A percentile compares a stretch with the other conserved stretches of the same genome.
Evolutionary conservation across 225 moss, liverwort and hornwort genomes (phyloP).

Genomic region (Straminergon stramineum): DNA sequence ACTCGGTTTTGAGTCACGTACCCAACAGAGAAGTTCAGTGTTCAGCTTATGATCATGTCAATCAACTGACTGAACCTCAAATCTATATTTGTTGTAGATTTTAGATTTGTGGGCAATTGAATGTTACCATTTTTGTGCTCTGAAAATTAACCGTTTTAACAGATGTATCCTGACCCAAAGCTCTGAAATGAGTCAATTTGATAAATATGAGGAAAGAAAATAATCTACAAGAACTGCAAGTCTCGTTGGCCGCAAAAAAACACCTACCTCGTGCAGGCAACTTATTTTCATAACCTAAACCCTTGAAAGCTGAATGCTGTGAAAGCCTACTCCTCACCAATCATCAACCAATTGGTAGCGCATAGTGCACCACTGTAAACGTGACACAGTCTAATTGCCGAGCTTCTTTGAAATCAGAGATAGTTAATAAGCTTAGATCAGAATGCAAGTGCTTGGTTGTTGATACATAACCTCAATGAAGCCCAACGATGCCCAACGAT

Average conservation of each 20-base stretch:
- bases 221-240: neutral
- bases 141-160: neutral
- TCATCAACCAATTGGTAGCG: neutral
- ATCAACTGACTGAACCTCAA: neutral
- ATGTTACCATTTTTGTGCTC: neutral
- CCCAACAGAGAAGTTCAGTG: accelerated
- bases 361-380: neutral
- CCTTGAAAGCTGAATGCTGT: neutral
- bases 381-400: neutral
- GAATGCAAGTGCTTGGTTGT: neutral
- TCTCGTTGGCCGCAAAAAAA: neutral
- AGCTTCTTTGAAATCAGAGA: neutral
- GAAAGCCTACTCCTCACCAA: neutral
- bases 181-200: neutral
- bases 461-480: neutral
- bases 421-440: neutral
- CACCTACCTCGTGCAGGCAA: neutral
- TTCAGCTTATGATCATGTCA: neutral
- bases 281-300: neutral
- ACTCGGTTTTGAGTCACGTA: neutral
- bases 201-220: neutral
- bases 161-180: neutral
- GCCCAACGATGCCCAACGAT: no score
- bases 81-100: no score
- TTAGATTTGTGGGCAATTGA: neutral